These are phyloP conservation scores for Alternaria sp. DNA, from an alignment of 2,329 filamentous ascomycete species.

Conservation along the genomic window DNA sequence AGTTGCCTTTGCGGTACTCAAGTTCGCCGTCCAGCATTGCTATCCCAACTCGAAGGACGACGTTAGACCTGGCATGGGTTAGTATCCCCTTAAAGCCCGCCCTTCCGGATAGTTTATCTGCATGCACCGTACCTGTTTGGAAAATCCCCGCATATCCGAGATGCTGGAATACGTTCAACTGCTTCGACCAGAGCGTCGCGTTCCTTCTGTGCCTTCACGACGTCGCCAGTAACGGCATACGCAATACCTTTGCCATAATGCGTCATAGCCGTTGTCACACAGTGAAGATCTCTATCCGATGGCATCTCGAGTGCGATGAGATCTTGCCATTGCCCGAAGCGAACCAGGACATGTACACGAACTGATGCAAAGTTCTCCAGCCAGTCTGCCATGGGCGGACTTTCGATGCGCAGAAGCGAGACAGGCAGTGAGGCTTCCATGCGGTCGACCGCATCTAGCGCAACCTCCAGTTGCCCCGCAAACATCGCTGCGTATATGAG, in stretches of 20 bases:
- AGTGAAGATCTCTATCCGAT: conserved; percentile 66
- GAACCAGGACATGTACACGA: conserved; percentile 71
- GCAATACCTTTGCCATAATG: conserved; percentile 75
- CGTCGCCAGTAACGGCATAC: conserved; percentile 62
- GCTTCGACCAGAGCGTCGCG: conserved; percentile 61
- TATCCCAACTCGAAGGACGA: conserved; percentile 66
- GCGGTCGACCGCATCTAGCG: conserved; percentile 64
- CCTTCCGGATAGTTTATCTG: not conserved
- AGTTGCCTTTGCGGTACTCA: conserved; percentile 69
- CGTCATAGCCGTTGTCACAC: conserved; percentile 70
- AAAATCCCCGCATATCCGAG: conserved; percentile 67
- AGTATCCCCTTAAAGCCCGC: not conserved
- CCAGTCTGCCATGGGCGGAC: conserved; percentile 78
- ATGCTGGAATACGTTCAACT: conserved; percentile 59
- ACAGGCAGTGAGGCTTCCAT: conserved; percentile 70
- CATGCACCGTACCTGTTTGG: conserved; percentile 60
- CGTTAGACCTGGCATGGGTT: conserved; percentile 52
- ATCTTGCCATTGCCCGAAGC: conserved; percentile 76
- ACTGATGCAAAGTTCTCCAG: conserved; percentile 74
- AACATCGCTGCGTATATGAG: conserved; percentile 81
- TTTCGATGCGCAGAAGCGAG: conserved; percentile 66
- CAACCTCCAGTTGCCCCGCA: conserved; percentile 67
- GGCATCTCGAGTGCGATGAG: conserved; percentile 65
- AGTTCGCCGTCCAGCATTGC: conserved; percentile 77
- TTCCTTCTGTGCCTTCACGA: conserved; percentile 63